Conservation (phyloP, 2,329 filamentous ascomycete species). For the Exophiala xenobiotica region DNA sequence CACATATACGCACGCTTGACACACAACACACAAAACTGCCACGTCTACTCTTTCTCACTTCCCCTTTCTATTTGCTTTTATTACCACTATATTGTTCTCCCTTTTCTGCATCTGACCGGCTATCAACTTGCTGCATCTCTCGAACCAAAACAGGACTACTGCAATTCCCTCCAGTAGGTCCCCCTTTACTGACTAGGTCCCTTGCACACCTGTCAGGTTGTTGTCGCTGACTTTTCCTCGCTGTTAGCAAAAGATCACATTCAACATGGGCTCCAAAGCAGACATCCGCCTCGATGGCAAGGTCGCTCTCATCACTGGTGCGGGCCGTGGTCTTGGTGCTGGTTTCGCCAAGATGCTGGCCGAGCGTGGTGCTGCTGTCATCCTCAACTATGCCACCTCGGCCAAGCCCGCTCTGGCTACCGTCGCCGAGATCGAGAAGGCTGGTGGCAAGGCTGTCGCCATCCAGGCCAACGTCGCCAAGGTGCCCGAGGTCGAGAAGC, state of each 20-base stretch:
- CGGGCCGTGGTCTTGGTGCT: constrained; percentile 39
- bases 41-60: neutral
- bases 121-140: too few species aligned
- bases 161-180: too few species aligned
- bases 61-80: neutral
- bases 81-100: neutral
- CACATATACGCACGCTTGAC: constrained; percentile 6
- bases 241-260: neutral
- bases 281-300: constrained; percentile 36
- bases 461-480: constrained; percentile 49
- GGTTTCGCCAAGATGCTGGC: constrained; percentile 39
- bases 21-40: neutral
- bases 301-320: constrained; percentile 41
- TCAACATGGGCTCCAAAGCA: constrained; percentile 19
- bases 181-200: neutral
- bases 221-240: constrained; percentile 3
- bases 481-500: constrained; percentile 45
- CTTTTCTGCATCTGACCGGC: neutral
- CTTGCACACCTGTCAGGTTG: constrained; percentile 6
- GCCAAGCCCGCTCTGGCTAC: constrained; percentile 39
- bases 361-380: constrained; percentile 35
- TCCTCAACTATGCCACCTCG: constrained; percentile 48
- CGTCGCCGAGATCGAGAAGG: constrained; percentile 32
- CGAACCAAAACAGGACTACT: neutral
- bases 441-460: constrained; percentile 41